Conservation (phyloP, 1,284 basidiomycete species). For the Trametes polyzona region DNA sequence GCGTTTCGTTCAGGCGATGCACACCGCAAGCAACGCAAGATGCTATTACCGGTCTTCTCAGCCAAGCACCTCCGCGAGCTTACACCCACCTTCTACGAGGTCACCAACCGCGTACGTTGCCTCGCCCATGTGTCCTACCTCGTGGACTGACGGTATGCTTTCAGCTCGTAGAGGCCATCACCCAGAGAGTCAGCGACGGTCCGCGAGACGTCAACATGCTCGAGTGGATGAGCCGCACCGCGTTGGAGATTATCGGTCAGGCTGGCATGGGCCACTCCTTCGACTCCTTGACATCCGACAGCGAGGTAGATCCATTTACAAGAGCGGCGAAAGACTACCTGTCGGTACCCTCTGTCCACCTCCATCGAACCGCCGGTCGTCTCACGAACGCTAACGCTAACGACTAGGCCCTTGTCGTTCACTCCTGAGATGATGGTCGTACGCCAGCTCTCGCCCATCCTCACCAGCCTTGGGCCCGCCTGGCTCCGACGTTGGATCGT, state of each 20-base stretch:
- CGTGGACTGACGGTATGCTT: neutral
- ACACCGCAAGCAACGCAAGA: conserved; percentile 33
- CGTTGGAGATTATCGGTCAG: conserved; percentile 39
- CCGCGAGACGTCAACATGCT: conserved; percentile 26
- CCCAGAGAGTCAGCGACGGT: conserved; percentile 36
- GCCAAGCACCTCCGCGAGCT: conserved; percentile 33
- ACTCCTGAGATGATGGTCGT: conserved; percentile 23
- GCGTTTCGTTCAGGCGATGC: conserved; percentile 25
- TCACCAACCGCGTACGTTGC: conserved; percentile 28
- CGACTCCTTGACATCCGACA: conserved; percentile 36
- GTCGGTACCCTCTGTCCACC: conserved; percentile 18
- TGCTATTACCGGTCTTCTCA: conserved; percentile 38
- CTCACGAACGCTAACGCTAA: too few species aligned
- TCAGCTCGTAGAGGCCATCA: conserved; percentile 18
- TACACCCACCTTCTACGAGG: conserved; percentile 33
- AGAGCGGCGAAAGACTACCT: conserved; percentile 35
- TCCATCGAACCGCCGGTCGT: neutral
- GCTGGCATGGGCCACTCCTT: conserved; percentile 47
- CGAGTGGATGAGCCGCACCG: conserved; percentile 43
- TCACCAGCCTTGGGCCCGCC: conserved; percentile 18
- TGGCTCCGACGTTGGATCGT: conserved; percentile 21
- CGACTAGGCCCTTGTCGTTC: conserved; percentile 24
- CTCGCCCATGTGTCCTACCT: neutral
- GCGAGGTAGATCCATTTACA: conserved; percentile 37
- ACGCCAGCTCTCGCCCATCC: conserved; percentile 18